Percentiles rank a stretch among this genome's conserved stretches.
Conservation (phyloP, 176 grass and related monocot genomes). For the Phragmites australis region DNA sequence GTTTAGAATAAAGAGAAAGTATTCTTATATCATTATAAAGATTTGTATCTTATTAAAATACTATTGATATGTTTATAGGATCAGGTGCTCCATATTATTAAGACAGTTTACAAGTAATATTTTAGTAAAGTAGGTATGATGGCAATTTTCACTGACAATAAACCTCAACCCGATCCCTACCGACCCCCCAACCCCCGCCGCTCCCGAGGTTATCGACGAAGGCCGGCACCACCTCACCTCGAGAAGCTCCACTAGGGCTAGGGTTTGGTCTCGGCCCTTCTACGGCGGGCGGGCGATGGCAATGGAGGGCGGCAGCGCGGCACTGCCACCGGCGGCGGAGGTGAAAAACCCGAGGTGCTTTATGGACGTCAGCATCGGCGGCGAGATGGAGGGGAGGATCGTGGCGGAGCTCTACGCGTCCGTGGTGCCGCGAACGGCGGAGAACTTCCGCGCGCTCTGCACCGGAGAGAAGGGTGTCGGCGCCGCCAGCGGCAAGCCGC, state of each 20-base stretch:
- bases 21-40: too few relatives aligned
- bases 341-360: slow-evolving; percentile 72
- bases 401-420: slow-evolving; percentile 74
- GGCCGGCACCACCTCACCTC: slow-evolving; percentile 23
- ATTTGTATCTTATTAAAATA: too few relatives aligned
- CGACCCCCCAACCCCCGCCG: slow-evolving; percentile 25
- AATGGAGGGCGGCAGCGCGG: slow-evolving; percentile 48
- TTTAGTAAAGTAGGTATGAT: too few relatives aligned
- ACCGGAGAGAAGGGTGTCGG: slow-evolving; percentile 91
- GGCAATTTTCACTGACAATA: too few relatives aligned
- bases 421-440: slow-evolving; percentile 73
- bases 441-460: slow-evolving; percentile 97
- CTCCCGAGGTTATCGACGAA: slow-evolving; percentile 33
- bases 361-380: slow-evolving; percentile 86
- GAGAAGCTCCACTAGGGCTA: slow-evolving; percentile 30
- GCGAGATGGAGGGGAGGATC: slow-evolving; percentile 93
- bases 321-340: slow-evolving; percentile 13
- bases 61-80: too few relatives aligned
- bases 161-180: too few relatives aligned
- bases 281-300: background rate
- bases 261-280: slow-evolving; percentile 39
- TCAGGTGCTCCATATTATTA: too few relatives aligned
- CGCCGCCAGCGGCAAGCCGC: slow-evolving; percentile 63
- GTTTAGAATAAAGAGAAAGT: too few relatives aligned
- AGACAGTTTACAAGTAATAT: too few relatives aligned